Base-by-base conservation (phyloP, 108 stramenopile genomes). In the Bacterosira constricta region DNA sequence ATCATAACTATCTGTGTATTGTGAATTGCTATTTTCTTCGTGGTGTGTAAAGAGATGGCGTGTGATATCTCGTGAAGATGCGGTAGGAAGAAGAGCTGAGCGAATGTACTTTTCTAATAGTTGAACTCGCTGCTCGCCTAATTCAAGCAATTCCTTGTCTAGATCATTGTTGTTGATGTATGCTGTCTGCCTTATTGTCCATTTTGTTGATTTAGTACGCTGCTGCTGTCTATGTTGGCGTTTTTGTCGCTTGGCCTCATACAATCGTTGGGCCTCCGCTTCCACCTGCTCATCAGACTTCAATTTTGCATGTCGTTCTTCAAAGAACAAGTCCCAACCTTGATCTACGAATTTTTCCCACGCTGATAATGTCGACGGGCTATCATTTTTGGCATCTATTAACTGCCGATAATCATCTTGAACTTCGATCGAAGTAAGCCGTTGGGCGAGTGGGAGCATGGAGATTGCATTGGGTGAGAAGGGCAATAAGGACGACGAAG, bases 51-150 rank as follows among this genome's bases (percentile, higher is more conserved):
- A 87, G 11, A 63, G 66, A 83, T 76, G 87, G 59, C 77, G 63
- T 2, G 25, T 18, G 26, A 85, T 62, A 74, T 91, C 83, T 10
- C 42, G 36, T 73, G 79, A 84, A n/a, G 41, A 39, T 69, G 79
- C 60, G 29, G 78, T 82, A 12, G 87, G 87, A 13, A 87, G 35
- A 27, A 94, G 69, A 25, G 85, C 79, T n/a, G 88, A 86, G 23
- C 88, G 79, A 18, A 94, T 32, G 31, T 82, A 84, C 31, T 68
- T 37, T 32, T 88, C 81, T 38, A 91, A 44, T 5, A 82, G 63
- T 49, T 79, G 21, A 3, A 90, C 25, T 23, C 89, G 73, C 15
- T 54, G 46, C 15, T 56, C 36, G 17, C 54, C 56, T 3, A 47
- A 36, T 51, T 69, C 56, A 8, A 59, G 1, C 15, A 53, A 11